phyloP scores from a whole-genome alignment of 1,139 yeast genomes.

The Candida albicans region DNA sequence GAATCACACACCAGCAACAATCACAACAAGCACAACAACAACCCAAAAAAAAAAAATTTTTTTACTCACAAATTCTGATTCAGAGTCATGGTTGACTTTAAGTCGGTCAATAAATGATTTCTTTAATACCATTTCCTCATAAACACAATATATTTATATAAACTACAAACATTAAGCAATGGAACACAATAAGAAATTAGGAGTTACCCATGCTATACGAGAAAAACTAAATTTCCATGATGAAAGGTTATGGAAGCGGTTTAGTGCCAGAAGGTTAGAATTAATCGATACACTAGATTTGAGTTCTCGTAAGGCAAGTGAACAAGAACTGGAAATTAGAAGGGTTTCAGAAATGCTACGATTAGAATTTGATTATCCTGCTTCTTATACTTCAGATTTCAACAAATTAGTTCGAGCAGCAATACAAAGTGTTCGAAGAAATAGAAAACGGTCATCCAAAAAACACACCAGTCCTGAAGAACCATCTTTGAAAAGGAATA shows the following conservation, averaged over 20 bases:
- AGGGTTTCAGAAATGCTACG: constrained; percentile 76
- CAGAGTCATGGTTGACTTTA: constrained; percentile 4
- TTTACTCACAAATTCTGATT: background rate
- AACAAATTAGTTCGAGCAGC: constrained; percentile 92
- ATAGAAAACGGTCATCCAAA: constrained; percentile 43
- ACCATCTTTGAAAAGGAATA: background rate
- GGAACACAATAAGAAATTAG: constrained; percentile 28
- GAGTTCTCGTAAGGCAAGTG: constrained; percentile 82
- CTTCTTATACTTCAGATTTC: constrained; percentile 63
- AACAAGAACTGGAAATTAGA: constrained; percentile 79
- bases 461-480: constrained; percentile 13
- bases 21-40: background rate
- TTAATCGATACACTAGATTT: constrained; percentile 79
- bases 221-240: constrained; percentile 72
- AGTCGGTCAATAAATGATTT: too few relatives aligned
- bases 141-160: background rate
- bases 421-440: constrained; percentile 61
- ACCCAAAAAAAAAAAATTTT: background rate
- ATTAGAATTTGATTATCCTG: constrained; percentile 71
- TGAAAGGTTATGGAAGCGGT: constrained; percentile 82
- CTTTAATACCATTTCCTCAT: background rate
- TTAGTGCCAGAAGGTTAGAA: constrained; percentile 84
- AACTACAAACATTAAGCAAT: constrained; percentile 2
- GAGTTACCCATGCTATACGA: constrained; percentile 80
- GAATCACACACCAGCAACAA: background rate